Base-by-base conservation (phyloP, 148 eudicot genomes). In the Rhododendron vialii region DNA sequence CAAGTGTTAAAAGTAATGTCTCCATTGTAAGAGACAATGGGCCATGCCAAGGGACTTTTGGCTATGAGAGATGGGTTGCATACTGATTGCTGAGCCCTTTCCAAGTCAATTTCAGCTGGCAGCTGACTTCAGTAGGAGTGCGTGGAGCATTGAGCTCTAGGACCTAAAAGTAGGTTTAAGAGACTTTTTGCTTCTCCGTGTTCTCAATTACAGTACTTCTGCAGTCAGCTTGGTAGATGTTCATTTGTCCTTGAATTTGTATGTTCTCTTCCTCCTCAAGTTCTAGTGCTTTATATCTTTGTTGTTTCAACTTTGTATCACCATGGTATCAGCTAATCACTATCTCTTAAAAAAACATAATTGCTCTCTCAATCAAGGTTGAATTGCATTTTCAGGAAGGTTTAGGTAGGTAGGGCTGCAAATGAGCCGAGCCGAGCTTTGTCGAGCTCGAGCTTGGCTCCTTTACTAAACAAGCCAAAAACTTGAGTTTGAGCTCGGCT, bases 51-150 rank as follows among this genome's bases (percentile, higher is more conserved):
- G 14, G 13, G 35, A 81, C 7, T 30, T 18, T 53, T 53, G 0
- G 26, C 41, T 5, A 18, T n/a, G 41, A 50, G 67, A n/a, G 63
- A 51, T 51, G 65, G 59, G 67, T 30, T 51, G 26, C 26, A 30
- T 53, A 28, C 14, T 53, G 83, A 33, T 71, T 71, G 38, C 76
- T 71, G 38, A 71, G 83, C 14, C 83, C 83, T 4, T 81, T 81
- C 65, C 65, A n/a, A 3, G 78, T 47, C 69, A 48, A 84, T 48
- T 84, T 84, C 45, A 83, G 41, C 85, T 67, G 76, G 57, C 38
- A 83, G 14, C 6, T 63, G 57, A 15, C n/a, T 67, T 83, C n/a
- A 33, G 18, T 14, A 7, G 50, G n/a, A 83, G 18, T 76, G 69
- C 1, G 2, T 30, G 61, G 63, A 30, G 57, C 5, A 3, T 30